Base-by-base conservation (phyloP, 352 stramenopile species). In the Phytophthora hybrid region DNA sequence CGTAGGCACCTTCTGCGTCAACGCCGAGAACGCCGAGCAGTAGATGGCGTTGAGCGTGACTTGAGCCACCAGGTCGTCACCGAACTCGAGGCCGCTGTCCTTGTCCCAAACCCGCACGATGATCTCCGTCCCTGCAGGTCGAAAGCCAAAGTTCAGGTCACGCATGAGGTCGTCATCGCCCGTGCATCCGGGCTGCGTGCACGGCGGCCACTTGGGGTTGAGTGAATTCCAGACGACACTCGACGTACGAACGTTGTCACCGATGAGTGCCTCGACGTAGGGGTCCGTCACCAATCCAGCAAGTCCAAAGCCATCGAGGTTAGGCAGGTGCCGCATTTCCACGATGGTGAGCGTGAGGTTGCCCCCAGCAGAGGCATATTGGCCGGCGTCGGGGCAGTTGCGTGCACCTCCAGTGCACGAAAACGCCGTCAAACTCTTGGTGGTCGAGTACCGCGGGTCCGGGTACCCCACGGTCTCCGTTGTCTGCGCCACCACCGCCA, bases 291-390 rank as follows among this genome's bases (percentile, higher is more conserved):
- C 41, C 8, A 90, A 57, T 5, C 85, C 87, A 13, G 82, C 81
- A 2, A 88, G 72, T 5, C 89, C 89, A 62, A 95, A 95, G 32
- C 72, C 69, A 52, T 98, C 93, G n/a, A 93, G 66, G 55, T 97
- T 64, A 1, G 89, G 92, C 16, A 98, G 73, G 46, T 97, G 94
- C 4, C 81, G 84, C 80, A 96, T 96, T 71, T 90, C 83, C 14
- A 97, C 67, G 57, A 98, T 82, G 9, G 87, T 95, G 11, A 97
- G 44, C 18, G 92, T 97, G 18, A 98, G 81, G 51, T 97, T 97
- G 0, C 93, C 93, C n/a, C 93, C 93, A 0, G 89, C 90, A 14
- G 83, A 84, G 5, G 70, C 69, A 41, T 94, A 96, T 59, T 93
- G 74, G 14, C 89, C 90, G 59, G 73, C 79, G 55, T 91, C 81